These are phyloP conservation scores for Theileria annulata DNA, from an alignment of 169 alveolate genomes.

Conservation along the genomic window DNA sequence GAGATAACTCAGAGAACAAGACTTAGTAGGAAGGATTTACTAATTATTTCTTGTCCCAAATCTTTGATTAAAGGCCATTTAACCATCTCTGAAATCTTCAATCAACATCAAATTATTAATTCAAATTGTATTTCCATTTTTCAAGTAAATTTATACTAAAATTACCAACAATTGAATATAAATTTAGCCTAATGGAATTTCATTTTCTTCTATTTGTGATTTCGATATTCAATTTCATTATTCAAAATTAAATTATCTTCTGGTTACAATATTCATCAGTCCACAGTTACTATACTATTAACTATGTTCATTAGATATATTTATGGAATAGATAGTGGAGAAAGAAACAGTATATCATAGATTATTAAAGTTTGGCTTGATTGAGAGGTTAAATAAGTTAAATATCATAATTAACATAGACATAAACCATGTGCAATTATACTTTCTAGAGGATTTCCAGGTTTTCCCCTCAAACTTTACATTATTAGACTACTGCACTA, in stretches of 20 bases:
- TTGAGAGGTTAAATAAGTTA: slow-evolving; percentile 11
- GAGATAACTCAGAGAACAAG: slow-evolving; percentile 55
- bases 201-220: slow-evolving; percentile 21
- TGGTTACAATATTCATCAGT: slow-evolving; percentile 9
- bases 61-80: slow-evolving; percentile 46
- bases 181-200: slow-evolving; percentile 22
- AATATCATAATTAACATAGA: neutral
- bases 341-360: slow-evolving; percentile 66
- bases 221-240: slow-evolving; percentile 2
- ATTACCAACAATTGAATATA: too few species aligned
- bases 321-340: slow-evolving; percentile 68
- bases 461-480: neutral
- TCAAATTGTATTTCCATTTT: slow-evolving; percentile 8
- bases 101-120: neutral
- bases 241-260: slow-evolving; percentile 8
- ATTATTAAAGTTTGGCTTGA: slow-evolving; percentile 49
- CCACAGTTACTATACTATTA: neutral
- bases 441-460: slow-evolving; percentile 51
- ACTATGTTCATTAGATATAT: too few species aligned
- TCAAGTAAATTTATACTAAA: neutral
- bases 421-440: slow-evolving; percentile 35
- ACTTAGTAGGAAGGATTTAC: slow-evolving; percentile 57
- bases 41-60: slow-evolving; percentile 62
- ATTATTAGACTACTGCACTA: slow-evolving; percentile 13
- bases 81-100: neutral